Evolutionary conservation across 257 asterid genomes (phyloP).

Genomic region (Penstemon newberryi): DNA sequence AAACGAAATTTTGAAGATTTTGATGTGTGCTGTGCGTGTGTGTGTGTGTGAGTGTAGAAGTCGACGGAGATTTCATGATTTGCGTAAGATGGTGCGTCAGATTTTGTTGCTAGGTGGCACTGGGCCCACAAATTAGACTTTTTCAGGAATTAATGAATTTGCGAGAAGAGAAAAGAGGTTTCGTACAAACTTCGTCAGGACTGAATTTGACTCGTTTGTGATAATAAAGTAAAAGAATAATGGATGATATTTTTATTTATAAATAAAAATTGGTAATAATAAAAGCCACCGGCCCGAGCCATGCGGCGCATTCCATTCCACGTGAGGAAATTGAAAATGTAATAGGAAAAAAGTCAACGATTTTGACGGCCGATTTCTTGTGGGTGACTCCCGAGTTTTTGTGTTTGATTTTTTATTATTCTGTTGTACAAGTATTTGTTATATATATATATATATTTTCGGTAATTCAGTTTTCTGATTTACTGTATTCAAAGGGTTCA

Average conservation of each 20-base stretch:
- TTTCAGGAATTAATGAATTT: too few species aligned
- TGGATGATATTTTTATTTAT: background rate
- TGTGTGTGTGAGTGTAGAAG: conserved; percentile 29
- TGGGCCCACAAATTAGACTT: conserved; percentile 37
- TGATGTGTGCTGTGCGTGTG: background rate
- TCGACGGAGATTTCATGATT: conserved; percentile 26
- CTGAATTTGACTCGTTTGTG: conserved; percentile 57
- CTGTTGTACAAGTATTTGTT: background rate
- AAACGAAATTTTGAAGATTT: conserved; percentile 21
- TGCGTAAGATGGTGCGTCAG: conserved; percentile 80
- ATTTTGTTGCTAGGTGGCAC: conserved; percentile 37
- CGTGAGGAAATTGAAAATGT: conserved; percentile 62
- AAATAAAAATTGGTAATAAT: background rate
- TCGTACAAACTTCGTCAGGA: conserved; percentile 62
- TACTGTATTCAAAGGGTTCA: too few species aligned
- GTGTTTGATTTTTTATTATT: too few species aligned
- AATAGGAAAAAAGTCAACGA: conserved; percentile 49
- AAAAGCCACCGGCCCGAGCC: conserved; percentile 52
- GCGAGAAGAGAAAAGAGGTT: conserved; percentile 35
- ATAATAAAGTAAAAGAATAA: background rate
- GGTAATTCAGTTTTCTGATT: too few species aligned
- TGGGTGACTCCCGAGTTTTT: background rate
- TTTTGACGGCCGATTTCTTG: conserved; percentile 49
- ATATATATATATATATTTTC: too few species aligned
- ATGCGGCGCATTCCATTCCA: conserved; percentile 68